Percentiles rank a stretch among this genome's conserved stretches.
Evolutionary conservation across 768 basidiomycete genomes (phyloP).

Genomic region (Vararia minispora): DNA sequence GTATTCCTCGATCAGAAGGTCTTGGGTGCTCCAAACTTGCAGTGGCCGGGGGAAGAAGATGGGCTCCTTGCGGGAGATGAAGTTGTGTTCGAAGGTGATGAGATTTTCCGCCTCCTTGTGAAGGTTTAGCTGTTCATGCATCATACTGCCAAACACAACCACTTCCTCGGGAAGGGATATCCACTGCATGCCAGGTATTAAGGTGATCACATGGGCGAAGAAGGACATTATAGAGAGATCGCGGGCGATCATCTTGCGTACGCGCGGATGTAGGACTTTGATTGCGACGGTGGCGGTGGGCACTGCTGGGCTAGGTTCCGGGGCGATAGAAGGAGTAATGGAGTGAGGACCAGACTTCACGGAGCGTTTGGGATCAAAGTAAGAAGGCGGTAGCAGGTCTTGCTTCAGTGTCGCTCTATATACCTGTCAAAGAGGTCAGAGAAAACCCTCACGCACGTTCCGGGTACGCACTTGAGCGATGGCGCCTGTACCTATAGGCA

Average conservation of each 20-base stretch:
- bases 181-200: slow-evolving; percentile 93
- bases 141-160: slow-evolving; percentile 89
- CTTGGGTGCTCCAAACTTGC: slow-evolving; percentile 65
- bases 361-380: slow-evolving; percentile 63
- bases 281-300: slow-evolving; percentile 88
- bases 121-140: slow-evolving; percentile 89
- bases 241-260: slow-evolving; percentile 68
- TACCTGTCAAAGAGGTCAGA: slow-evolving; percentile 37
- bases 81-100: slow-evolving; percentile 76
- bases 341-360: slow-evolving; percentile 33
- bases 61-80: slow-evolving; percentile 64
- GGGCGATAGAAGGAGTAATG: slow-evolving; percentile 36
- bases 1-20: slow-evolving; percentile 86
- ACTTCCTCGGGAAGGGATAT: slow-evolving; percentile 94
- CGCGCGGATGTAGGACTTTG: slow-evolving; percentile 89
- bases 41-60: slow-evolving; percentile 89
- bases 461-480: slow-evolving; percentile 66
- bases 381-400: slow-evolving; percentile 77
- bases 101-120: slow-evolving; percentile 86
- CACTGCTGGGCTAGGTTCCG: slow-evolving; percentile 54
- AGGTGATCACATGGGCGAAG: slow-evolving; percentile 69
- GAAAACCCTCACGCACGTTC: background rate
- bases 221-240: slow-evolving; percentile 94
- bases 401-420: slow-evolving; percentile 80
- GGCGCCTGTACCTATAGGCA: slow-evolving; percentile 95